Conservation (phyloP, 2,329 filamentous ascomycete species). For the Didymella pomorum region DNA sequence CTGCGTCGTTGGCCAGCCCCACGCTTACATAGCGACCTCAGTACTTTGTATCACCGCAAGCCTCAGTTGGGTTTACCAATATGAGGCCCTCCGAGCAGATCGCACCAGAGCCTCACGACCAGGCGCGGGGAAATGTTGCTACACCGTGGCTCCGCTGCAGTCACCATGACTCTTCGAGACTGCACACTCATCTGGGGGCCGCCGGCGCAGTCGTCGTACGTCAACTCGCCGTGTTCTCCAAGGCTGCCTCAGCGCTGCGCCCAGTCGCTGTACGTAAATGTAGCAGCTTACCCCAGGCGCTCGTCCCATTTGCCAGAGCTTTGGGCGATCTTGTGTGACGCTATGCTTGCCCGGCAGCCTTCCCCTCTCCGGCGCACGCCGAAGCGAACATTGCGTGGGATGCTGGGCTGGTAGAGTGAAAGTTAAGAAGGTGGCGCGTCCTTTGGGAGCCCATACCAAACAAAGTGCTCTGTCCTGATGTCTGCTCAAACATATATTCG, state of each 20-base stretch:
- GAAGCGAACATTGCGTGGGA: constrained; percentile 15
- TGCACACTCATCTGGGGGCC: constrained; percentile 1
- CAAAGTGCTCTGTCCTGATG: background rate
- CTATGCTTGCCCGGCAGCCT: constrained; percentile 14
- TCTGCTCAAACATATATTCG: background rate
- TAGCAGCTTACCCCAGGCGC: constrained; percentile 26
- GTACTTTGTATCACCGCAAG: constrained; percentile 9
- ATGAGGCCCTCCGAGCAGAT: background rate
- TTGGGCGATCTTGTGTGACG: constrained; percentile 20
- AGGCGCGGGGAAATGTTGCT: constrained; percentile 2
- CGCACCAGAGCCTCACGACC: constrained; percentile 13
- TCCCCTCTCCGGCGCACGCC: constrained; percentile 21
- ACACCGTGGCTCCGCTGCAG: constrained; percentile 4
- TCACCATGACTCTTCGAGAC: constrained; percentile 3
- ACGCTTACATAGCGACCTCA: constrained; percentile 14
- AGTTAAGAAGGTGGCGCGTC: constrained; percentile 6
- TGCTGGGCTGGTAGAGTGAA: background rate
- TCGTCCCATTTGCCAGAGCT: constrained; percentile 27
- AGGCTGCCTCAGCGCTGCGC: constrained; percentile 20
- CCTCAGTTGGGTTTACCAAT: constrained; percentile 5
- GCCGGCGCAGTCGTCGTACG: constrained; percentile 16
- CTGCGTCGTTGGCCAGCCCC: constrained; percentile 14
- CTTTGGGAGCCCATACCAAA: background rate
- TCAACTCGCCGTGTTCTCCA: constrained; percentile 8
- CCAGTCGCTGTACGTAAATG: constrained; percentile 24